Base-by-base conservation (phyloP, 805 yeast species). In the Kodamaea lidongshanica region DNA sequence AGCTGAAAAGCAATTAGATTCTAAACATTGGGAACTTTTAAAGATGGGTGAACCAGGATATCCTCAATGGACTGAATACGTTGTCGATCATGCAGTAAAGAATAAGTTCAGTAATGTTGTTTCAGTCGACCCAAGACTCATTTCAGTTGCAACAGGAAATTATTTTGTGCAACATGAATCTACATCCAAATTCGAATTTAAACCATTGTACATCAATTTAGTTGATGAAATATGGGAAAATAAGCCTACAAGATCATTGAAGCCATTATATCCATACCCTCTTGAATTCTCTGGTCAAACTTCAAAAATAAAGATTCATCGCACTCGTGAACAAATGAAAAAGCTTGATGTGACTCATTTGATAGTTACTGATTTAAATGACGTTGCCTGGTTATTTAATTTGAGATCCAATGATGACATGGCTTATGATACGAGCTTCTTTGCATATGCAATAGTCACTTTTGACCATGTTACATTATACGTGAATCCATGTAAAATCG, bases 351-450 rank as follows among this genome's bases (percentile, higher is more conserved):
- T 44, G 3, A 37, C 50, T 4, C 53, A 47, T 25, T 63, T 84
- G 26, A 60, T 87, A 9, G 63, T 84, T 3, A 66, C 77, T n/a
- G 77, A 87, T 1, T 57, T 88, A 30, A 96, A 89, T 58, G 95
- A 88, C 43, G 74, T 87, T 39, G 92, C 95, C 6, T 88, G 96
- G 96, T 58, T 87, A 24, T 70, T 87, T 49, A 89, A 89, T 49
- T 58, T 89, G 33, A 74, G 98, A 40, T 84, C 88, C 4, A 72
- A 56, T 27, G 37, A 69, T 13, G 97, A 89, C 52, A 79, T 89
- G 35, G 79, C 78, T 4, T 89, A 70, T 50, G 79, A 80, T 46
- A 96, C 97, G 0, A 89, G 87, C 2, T 92, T 89, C 52, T 86
- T 77, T 56, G 65, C 88, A 6, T 82, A 77, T 44, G 61, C 74